Evolutionary conservation across 768 basidiomycete species (phyloP), one percentile per base, ranked within the genome.

Genomic region (Boletus subparvulus): DNA sequence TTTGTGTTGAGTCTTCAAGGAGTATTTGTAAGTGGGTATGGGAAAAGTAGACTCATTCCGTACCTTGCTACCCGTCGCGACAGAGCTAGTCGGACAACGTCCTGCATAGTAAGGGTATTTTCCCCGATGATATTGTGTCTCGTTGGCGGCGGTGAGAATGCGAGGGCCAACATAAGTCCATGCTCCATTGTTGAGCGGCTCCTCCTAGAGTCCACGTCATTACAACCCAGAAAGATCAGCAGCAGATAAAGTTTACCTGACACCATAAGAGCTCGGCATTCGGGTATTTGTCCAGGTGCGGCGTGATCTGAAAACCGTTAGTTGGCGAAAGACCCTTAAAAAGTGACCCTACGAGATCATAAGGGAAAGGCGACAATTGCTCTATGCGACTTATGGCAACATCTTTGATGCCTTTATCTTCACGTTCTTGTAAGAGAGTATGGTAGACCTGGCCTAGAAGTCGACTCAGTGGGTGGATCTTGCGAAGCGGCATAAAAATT

Each of bases 81-180:
- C 87, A 24, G 93, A 96, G 74, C 90, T 88, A 4, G 90, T 93
- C 0, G 97, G 97, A 55, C 85, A 89, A 54, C 97, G 86, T 17
- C 97, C 94, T 40, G 95, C 96, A 68, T 97, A 97, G 68, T 79
- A 78, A 12, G 95, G 90, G 69, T 93, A 92, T 75, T 95, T 94
- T 70, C 85, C 85, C 74, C 85, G 85, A 77, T 99, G 97, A 74
- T 97, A 81, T 71, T 90, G 78, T 6, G 95, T 96, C 76, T 92
- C 80, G 65, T 87, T 86, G 46, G 90, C 87, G n/a, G 96, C 94
- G 44, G 96, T 98, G 72, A 90, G 86, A 67, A 98, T 87, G 53
- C 95, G 86, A 45, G 94, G 91, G 26, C 91, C 94, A 56, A 97
- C 86, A 68, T 99, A 97, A 41, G 89, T 92, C 97, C 97, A 99